These are phyloP conservation scores for Meira miltonrushii DNA, from an alignment of 1,284 basidiomycete species.

Conservation along the genomic window DNA sequence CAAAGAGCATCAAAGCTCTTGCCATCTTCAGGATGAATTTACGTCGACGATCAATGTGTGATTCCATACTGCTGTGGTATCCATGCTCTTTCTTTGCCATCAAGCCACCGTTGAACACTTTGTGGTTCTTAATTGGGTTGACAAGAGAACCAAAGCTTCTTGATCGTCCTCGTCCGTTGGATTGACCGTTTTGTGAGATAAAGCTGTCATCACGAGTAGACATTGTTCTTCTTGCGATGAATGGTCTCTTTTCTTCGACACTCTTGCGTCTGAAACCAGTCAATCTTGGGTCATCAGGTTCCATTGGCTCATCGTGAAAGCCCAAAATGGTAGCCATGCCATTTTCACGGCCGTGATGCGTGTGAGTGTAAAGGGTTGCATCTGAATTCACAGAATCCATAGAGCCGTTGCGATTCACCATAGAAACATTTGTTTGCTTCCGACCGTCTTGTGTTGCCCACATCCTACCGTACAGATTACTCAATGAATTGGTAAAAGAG, in stretches of 20 bases:
- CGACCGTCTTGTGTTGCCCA: too few relatives aligned
- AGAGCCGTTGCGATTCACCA: too few relatives aligned
- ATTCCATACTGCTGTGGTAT: conserved; percentile 41
- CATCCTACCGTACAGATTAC: too few relatives aligned
- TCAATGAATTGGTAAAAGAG: too few relatives aligned
- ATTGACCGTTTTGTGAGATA: conserved; percentile 17
- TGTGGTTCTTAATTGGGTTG: conserved; percentile 6
- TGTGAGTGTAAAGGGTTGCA: too few relatives aligned
- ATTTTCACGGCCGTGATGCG: conserved; percentile 9
- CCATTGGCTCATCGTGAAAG: conserved; percentile 17
- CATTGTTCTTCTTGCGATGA: conserved; percentile 3
- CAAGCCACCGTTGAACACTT: conserved; percentile 12
- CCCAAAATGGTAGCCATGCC: conserved; percentile 19
- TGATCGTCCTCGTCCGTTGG: conserved; percentile 15
- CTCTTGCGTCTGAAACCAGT: conserved; percentile 20
- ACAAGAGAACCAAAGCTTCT: conserved; percentile 6
- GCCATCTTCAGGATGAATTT: conserved; percentile 74
- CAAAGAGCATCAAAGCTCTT: conserved; percentile 72
- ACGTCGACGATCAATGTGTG: conserved; percentile 50
- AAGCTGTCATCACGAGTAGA: conserved; percentile 10
- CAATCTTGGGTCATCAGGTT: conserved; percentile 17
- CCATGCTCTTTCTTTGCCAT: conserved; percentile 9
- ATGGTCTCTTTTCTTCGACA: conserved; percentile 16
- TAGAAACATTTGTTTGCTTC: too few relatives aligned
- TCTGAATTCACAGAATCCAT: too few relatives aligned